Base-by-base conservation (phyloP, 805 yeast species). In the Cyberlindnera meyerae region DNA sequence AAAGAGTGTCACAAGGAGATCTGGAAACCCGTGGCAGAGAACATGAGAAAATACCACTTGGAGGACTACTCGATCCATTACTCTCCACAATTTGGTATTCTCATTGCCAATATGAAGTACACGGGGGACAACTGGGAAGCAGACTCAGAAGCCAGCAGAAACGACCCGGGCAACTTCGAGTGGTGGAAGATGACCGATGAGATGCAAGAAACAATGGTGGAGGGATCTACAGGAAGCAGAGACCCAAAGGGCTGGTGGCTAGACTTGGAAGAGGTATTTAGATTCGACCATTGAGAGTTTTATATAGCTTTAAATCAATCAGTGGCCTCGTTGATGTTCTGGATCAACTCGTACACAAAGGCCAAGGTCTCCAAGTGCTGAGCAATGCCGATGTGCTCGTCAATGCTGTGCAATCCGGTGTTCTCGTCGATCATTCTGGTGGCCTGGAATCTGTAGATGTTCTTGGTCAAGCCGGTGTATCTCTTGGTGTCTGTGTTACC, bases 401-500 rank as follows among this genome's bases (percentile, higher is more conserved):
- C 70, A 13, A 77, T 73, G 29, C 77, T 71, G 57, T 79, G 85
- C 33, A 63, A 58, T 36, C 66, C 63, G 18, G 54, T 49, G 34
- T 61, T 63, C 13, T 47, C 46, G 24, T 62, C 55, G 27, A 56
- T 54, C 11, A 52, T 44, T 21, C 60, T 55, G 17, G 70, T 71
- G 9, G 85, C 84, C 32, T 70, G 66, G 54, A 68, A 77, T 37
- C 89, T 66, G 62, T 66, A 82, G 34, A 82, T 78, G 52, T 80
- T 72, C 29, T 64, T 54, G 4, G 82, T 71, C 48, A 82, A 60
- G 30, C 62, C 55, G 84, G 84, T 78, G 60, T 78, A 82, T 51
- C 72, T 66, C 43, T 67, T 64, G 8, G 88, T 81, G 52, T 82
- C 90, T 3, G 89, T 82, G 57, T 80, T 81, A 18, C 81, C 88